phyloP scores from a whole-genome alignment of 148 eudicot genomes.

The Bassia scoparia region DNA sequence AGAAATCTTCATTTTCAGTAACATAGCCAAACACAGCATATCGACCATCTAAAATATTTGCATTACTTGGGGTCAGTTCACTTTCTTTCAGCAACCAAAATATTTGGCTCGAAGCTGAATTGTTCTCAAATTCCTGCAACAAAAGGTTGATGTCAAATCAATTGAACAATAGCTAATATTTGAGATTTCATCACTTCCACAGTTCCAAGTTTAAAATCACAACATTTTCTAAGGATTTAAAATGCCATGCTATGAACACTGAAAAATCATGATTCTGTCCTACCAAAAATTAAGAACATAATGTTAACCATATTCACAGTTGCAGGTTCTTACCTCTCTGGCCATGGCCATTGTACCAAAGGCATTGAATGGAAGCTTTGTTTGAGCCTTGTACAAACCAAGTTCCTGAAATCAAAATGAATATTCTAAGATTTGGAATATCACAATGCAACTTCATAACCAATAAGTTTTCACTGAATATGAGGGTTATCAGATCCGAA shows the following conservation, averaged over 20 bases:
- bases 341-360: conserved; percentile 99
- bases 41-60: conserved; percentile 93
- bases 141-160: not conserved
- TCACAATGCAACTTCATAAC: not conserved
- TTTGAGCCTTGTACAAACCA: conserved; percentile 98
- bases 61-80: conserved; percentile 93
- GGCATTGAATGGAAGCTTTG: conserved; percentile 95
- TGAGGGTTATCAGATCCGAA: not conserved
- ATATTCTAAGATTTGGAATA: not conserved
- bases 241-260: too few species aligned
- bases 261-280: too few species aligned
- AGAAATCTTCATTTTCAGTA: conserved; percentile 72
- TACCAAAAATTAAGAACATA: not conserved
- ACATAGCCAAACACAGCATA: conserved; percentile 92
- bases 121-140: conserved; percentile 84
- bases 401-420: conserved; percentile 52
- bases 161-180: not conserved
- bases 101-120: conserved; percentile 89
- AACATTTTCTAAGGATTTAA: not conserved
- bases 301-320: not conserved
- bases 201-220: not conserved
- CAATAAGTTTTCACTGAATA: not conserved
- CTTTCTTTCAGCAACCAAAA: conserved; percentile 98
- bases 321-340: conserved; percentile 61
- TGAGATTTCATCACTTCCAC: not conserved